Percentiles rank a stretch among this genome's conserved stretches.
Evolutionary conservation across 257 asterid genomes (phyloP).

Genomic region (Gentiana dahurica): DNA sequence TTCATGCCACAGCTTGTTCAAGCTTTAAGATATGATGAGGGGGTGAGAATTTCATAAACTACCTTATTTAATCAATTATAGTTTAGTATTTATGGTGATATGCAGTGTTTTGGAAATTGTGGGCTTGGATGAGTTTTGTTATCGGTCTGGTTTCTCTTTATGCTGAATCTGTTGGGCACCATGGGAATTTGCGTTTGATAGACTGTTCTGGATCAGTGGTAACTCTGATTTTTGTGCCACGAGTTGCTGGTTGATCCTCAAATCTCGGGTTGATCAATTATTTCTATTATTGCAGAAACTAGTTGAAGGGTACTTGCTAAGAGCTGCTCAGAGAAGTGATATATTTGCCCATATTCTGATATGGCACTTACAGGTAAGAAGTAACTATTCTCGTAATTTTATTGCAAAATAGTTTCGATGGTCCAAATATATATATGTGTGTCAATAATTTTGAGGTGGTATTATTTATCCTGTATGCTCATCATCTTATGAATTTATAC

Average conservation of each 20-base stretch:
- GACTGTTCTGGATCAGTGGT: not conserved
- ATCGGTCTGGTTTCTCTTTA: not conserved
- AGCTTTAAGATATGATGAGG: constrained; percentile 91
- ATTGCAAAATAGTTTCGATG: too few species aligned
- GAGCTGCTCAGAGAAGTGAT: constrained; percentile 98
- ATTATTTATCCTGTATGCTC: too few species aligned
- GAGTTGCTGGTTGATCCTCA: too few species aligned
- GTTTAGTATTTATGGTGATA: too few species aligned
- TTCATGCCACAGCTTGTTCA: constrained; percentile 99
- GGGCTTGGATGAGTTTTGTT: not conserved
- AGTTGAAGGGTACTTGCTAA: constrained; percentile 94
- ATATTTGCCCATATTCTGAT: constrained; percentile 92
- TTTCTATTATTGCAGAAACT: constrained; percentile 56
- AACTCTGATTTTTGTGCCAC: too few species aligned
- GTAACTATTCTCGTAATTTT: too few species aligned
- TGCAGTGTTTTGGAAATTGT: not conserved
- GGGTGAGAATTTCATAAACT: constrained; percentile 37
- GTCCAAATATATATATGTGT: too few species aligned
- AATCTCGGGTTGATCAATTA: not conserved
- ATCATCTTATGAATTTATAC: not conserved
- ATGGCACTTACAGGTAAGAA: constrained; percentile 90
- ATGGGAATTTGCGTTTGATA: not conserved
- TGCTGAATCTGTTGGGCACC: constrained; percentile 5
- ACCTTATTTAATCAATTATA: not conserved
- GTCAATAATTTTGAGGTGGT: too few species aligned